phyloP scores from a whole-genome alignment of 179 eudicot species.

The Drosera spatulata region DNA sequence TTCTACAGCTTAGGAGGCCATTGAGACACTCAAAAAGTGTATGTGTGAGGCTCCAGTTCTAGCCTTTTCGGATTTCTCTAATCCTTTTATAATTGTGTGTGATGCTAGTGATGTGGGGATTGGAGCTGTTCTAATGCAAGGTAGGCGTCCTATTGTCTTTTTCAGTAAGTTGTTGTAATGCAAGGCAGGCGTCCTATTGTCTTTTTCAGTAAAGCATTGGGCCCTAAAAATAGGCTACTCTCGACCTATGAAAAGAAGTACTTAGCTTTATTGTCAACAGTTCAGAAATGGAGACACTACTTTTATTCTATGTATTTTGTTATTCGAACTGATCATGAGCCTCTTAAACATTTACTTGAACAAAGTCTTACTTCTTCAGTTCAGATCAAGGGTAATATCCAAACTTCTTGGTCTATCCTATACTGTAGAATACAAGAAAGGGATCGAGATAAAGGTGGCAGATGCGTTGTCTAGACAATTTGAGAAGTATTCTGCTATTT shows the following conservation, averaged over 20 bases:
- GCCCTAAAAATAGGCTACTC: background rate
- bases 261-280: too few species aligned
- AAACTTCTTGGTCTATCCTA: background rate
- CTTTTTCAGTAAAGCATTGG: background rate
- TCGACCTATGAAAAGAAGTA: conserved; percentile 9
- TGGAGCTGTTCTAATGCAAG: conserved; percentile 11
- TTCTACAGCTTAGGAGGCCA: background rate
- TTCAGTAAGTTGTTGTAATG: conserved; percentile 6
- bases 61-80: conserved; percentile 5
- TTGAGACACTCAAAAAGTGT: background rate
- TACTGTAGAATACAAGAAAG: background rate
- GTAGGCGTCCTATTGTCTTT: background rate
- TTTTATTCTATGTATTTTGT: background rate
- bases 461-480: conserved; percentile 1
- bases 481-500: too few species aligned
- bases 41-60: background rate
- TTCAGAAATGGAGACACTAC: background rate
- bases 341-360: background rate
- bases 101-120: conserved; percentile 1
- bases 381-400: background rate
- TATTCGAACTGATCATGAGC: background rate
- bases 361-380: background rate
- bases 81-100: background rate
- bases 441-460: background rate
- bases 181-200: conserved; percentile 4